Evolutionary conservation across 108 stramenopile genomes (phyloP), one percentile per base, ranked within the genome.

Genomic region (Epithemia pelagica): DNA sequence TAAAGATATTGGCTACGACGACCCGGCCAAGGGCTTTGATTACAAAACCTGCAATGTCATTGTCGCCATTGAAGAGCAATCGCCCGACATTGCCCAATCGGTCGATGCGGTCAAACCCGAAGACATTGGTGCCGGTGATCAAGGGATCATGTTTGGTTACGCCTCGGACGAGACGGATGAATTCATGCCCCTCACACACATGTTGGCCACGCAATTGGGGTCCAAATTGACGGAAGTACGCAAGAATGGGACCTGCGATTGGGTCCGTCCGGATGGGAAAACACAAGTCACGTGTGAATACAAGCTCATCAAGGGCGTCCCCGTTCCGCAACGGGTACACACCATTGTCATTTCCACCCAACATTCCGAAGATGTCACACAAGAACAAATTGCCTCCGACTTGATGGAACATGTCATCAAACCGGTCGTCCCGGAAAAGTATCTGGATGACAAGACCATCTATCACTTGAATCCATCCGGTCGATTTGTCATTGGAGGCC

Each of bases 91-190:
- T 72, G 97, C 96, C 66, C 95, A 95, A 73, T 88, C 90, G 31
- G 97, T 98, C 25, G 95, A 98, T 83, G 85, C 92, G 61, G 90
- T 84, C 58, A 91, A 94, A 76, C 77, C 90, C 71, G 96, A 96
- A 21, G 97, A 98, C 72, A 91, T 96, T 54, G 97, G 97, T 62
- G 97, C 97, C 69, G 97, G 97, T 65, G 97, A 98, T 72, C 97
- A 98, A 81, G 97, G 97, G 62, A 96, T 98, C 83, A 98, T 98
- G 97, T 98, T 98, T 79, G 97, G 97, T 25, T 98, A 96, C 71
- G 97, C 97, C 74, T 85, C 90, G 31, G 96, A 98, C 69, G 97
- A 98, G 86, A 98, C 97, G 60, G 93, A 93, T 55, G 72, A 74
- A 63, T 83, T 85, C 84, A 98, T 98, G 97, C 97, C 97, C 32